phyloP scores from a whole-genome alignment of 306 rosid genomes.

The Alnus glutinosa region DNA sequence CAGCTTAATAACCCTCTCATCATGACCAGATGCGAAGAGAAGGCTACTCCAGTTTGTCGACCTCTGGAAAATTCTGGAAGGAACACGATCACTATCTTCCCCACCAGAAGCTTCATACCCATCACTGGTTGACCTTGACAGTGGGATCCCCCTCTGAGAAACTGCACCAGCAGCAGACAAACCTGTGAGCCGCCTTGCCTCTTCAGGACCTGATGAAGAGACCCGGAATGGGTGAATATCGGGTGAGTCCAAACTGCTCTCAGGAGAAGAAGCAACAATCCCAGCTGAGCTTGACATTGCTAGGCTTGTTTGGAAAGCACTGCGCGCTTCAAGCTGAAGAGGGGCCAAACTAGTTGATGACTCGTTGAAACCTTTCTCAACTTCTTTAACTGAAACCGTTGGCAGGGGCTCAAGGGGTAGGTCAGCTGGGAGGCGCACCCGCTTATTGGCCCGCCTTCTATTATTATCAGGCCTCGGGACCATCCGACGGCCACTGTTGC shows the following conservation, averaged over 20 bases:
- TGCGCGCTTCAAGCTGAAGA: conserved; percentile 80
- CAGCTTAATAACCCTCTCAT: conserved; percentile 52
- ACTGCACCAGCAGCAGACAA: conserved; percentile 45
- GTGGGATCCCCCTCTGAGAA: conserved; percentile 55
- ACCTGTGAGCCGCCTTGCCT: conserved; percentile 60
- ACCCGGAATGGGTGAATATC: conserved; percentile 83
- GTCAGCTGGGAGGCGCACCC: conserved; percentile 82
- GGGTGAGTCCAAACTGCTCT: conserved; percentile 91
- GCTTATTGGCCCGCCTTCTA: conserved; percentile 67
- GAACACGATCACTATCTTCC: conserved; percentile 93
- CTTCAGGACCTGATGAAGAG: conserved; percentile 71
- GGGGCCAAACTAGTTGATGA: conserved; percentile 66
- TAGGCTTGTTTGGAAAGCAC: conserved; percentile 70
- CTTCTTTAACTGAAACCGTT: conserved; percentile 48
- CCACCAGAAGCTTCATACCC: conserved; percentile 99
- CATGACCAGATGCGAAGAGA: conserved; percentile 69
- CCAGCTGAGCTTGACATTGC: conserved; percentile 71
- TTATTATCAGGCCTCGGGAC: conserved; percentile 64
- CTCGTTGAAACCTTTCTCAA: conserved; percentile 55
- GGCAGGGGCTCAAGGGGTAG: conserved; percentile 62
- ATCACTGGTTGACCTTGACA: conserved; percentile 92
- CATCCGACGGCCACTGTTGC: conserved; percentile 70
- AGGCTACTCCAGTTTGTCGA: conserved; percentile 78
- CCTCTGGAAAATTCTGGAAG: conserved; percentile 70
- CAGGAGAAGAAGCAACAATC: conserved; percentile 82